These are phyloP conservation scores for Nematocida sp. DNA, from an alignment of 371 early-diverging fungal species.

Conservation along the genomic window DNA sequence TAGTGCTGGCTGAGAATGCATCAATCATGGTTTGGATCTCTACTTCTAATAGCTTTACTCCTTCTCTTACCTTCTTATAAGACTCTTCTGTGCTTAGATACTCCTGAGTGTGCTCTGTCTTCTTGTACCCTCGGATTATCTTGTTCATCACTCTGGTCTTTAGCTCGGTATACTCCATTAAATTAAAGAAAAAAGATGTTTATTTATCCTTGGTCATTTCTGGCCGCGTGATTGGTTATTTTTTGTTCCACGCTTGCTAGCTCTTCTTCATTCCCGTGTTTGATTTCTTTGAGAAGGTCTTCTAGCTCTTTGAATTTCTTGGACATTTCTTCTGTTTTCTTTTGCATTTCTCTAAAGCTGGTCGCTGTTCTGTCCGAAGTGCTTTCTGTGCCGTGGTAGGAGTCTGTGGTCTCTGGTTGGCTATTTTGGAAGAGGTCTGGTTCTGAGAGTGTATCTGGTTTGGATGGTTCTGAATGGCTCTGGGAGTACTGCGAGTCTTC, in stretches of 20 bases:
- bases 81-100: slow-evolving; percentile 54
- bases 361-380: slow-evolving; percentile 52
- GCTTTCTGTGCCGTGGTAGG: not conserved
- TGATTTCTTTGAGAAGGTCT: slow-evolving; percentile 59
- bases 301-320: slow-evolving; percentile 62
- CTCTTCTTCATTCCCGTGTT: slow-evolving; percentile 46
- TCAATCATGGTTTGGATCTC: slow-evolving; percentile 42
- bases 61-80: slow-evolving; percentile 53
- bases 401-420: not conserved
- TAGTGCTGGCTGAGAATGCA: slow-evolving; percentile 14
- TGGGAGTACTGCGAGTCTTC: too few relatives aligned
- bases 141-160: slow-evolving; percentile 54
- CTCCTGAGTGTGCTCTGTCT: slow-evolving; percentile 49
- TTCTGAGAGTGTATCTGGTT: slow-evolving; percentile 28
- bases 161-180: slow-evolving; percentile 31
- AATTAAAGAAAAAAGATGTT: slow-evolving; percentile 53
- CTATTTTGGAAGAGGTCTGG: slow-evolving; percentile 35
- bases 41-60: slow-evolving; percentile 25
- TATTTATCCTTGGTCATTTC: slow-evolving; percentile 52
- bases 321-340: slow-evolving; percentile 59
- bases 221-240: slow-evolving; percentile 46
- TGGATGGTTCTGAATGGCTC: slow-evolving; percentile 8
- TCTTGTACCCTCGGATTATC: slow-evolving; percentile 58
- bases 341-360: slow-evolving; percentile 62
- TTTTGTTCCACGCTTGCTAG: slow-evolving; percentile 41